Evolutionary conservation across 495 filamentous ascomycete species (phyloP).

Genomic region (Rhizodiscina lignyota): DNA sequence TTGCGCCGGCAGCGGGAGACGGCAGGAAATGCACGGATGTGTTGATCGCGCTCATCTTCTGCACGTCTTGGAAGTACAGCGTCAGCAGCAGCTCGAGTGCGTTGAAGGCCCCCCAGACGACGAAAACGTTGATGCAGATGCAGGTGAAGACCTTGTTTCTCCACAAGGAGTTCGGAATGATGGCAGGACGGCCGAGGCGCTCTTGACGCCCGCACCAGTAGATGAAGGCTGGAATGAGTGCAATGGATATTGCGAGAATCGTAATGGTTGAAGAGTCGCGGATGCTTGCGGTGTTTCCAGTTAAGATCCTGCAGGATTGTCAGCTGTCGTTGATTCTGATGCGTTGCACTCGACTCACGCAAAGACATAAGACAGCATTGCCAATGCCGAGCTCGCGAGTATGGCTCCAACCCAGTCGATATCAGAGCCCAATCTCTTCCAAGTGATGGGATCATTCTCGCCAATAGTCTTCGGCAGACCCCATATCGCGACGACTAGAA

Average conservation of each 20-base stretch:
- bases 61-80: conserved; percentile 37
- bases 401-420: conserved; percentile 33
- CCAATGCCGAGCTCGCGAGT: conserved; percentile 21
- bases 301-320: conserved; percentile 17
- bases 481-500: conserved; percentile 22
- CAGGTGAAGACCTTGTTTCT: conserved; percentile 28
- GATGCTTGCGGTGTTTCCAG: conserved; percentile 20
- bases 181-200: conserved; percentile 19
- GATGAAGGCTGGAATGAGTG: conserved; percentile 28
- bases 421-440: conserved; percentile 16
- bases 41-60: conserved; percentile 23
- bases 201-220: conserved; percentile 30
- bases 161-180: conserved; percentile 39
- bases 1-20: conserved; percentile 31
- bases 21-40: conserved; percentile 38
- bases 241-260: conserved; percentile 23
- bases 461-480: conserved; percentile 18
- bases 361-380: conserved; percentile 29
- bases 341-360: conserved; percentile 16
- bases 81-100: conserved; percentile 31
- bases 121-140: conserved; percentile 35
- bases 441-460: conserved; percentile 4
- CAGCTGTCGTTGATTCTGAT: not conserved
- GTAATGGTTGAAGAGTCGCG: conserved; percentile 17
- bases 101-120: conserved; percentile 33